These are phyloP conservation scores for Lactarius evosmus DNA, from an alignment of 768 basidiomycete genomes.

Conservation along the genomic window DNA sequence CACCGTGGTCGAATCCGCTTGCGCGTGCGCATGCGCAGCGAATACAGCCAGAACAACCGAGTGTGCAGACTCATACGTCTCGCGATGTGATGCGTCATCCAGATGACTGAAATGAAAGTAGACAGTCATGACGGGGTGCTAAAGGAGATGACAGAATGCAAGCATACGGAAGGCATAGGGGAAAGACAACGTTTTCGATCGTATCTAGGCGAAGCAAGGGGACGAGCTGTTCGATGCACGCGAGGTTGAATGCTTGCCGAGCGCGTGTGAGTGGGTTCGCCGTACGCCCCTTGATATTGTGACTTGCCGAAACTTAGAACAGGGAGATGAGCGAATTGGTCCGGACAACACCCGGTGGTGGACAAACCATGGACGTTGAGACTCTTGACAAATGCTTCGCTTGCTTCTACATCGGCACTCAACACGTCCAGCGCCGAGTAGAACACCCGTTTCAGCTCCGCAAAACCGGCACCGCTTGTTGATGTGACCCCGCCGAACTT, in stretches of 20 bases:
- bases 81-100: slow-evolving; percentile 53
- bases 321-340: background rate
- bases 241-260: slow-evolving; percentile 57
- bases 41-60: slow-evolving; percentile 78
- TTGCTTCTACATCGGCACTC: slow-evolving; percentile 39
- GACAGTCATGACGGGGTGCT: slow-evolving; percentile 12
- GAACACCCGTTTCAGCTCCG: slow-evolving; percentile 70
- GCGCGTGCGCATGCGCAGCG: slow-evolving; percentile 50
- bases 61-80: slow-evolving; percentile 85
- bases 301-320: background rate
- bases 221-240: slow-evolving; percentile 75
- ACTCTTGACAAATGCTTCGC: slow-evolving; percentile 40
- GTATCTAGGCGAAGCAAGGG: slow-evolving; percentile 52
- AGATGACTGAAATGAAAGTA: slow-evolving; percentile 48
- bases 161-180: slow-evolving; percentile 63
- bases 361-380: slow-evolving; percentile 30
- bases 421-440: slow-evolving; percentile 78
- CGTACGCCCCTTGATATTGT: slow-evolving; percentile 3
- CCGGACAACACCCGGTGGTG: background rate
- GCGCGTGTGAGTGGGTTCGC: slow-evolving; percentile 4
- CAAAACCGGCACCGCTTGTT: slow-evolving; percentile 52
- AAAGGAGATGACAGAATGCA: slow-evolving; percentile 19
- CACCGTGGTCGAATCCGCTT: slow-evolving; percentile 16
- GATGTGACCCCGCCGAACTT: slow-evolving; percentile 74
- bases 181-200: slow-evolving; percentile 55